These are phyloP conservation scores for Ophiostoma sp. DNA, from an alignment of 2,329 filamentous ascomycete genomes.

Conservation along the genomic window DNA sequence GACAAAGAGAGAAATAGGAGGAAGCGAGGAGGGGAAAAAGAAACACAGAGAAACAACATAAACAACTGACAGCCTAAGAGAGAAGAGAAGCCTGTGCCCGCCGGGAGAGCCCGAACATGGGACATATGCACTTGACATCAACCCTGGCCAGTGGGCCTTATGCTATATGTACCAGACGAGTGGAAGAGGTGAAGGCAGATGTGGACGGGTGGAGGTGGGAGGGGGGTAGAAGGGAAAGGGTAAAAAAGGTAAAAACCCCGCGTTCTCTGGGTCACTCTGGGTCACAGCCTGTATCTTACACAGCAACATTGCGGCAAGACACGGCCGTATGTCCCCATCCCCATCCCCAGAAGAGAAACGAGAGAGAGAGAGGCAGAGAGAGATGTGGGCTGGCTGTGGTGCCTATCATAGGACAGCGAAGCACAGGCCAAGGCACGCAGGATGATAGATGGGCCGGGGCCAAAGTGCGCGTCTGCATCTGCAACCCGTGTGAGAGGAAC, in stretches of 20 bases:
- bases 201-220: neutral
- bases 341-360: too few relatives aligned
- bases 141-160: slow-evolving; percentile 13
- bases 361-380: neutral
- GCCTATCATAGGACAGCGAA: neutral
- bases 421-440: slow-evolving; percentile 11
- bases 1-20: neutral
- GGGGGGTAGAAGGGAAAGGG: neutral
- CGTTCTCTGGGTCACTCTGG: slow-evolving; percentile 1
- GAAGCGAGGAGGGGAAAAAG: neutral
- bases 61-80: slow-evolving; percentile 3
- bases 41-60: neutral
- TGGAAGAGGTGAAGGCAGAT: neutral
- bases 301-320: slow-evolving; percentile 12
- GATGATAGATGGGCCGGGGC: slow-evolving; percentile 11
- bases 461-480: neutral
- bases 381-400: neutral
- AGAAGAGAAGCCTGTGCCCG: neutral
- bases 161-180: neutral
- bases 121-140: slow-evolving; percentile 19
- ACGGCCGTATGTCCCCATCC: slow-evolving; percentile 9
- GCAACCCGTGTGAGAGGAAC: neutral
- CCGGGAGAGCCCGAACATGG: slow-evolving; percentile 25
- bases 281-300: slow-evolving; percentile 3
- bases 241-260: slow-evolving; percentile 9